phyloP scores from a whole-genome alignment of 257 asterid genomes.

The Euphrasia confusa region DNA sequence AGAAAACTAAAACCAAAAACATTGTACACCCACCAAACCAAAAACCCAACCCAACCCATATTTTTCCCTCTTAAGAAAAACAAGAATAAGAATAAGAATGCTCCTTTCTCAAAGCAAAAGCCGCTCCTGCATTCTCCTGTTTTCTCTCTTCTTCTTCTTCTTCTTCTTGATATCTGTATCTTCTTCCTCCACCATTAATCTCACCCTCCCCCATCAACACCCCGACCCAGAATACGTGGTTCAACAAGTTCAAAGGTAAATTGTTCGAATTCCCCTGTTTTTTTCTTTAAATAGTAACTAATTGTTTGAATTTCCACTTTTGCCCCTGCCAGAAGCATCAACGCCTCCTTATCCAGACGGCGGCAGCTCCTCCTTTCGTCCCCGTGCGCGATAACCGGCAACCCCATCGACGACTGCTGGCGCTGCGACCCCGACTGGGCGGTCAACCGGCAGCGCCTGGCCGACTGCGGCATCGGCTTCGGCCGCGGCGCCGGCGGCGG shows the following conservation, averaged over 20 bases:
- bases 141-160: constrained; percentile 34
- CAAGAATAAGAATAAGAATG: constrained; percentile 30
- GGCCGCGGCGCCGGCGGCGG: constrained; percentile 67
- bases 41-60: constrained; percentile 14
- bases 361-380: constrained; percentile 37
- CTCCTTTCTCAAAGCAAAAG: constrained; percentile 32
- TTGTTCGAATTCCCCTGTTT: constrained; percentile 29
- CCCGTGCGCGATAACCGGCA: constrained; percentile 67
- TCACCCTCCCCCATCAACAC: constrained; percentile 80
- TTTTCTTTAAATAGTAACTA: neutral
- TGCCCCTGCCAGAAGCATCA: constrained; percentile 28
- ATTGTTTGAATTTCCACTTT: constrained; percentile 5
- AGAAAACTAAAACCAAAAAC: constrained; percentile 28
- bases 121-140: constrained; percentile 32
- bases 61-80: constrained; percentile 16
- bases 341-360: constrained; percentile 50
- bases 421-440: constrained; percentile 84
- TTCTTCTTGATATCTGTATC: constrained; percentile 37
- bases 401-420: constrained; percentile 98
- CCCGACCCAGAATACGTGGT: constrained; percentile 88
- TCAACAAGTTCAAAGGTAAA: constrained; percentile 67
- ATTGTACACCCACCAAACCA: constrained; percentile 1
- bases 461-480: constrained; percentile 78
- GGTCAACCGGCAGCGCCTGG: constrained; percentile 60
- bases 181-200: constrained; percentile 38